Percentiles rank a stretch among this genome's conserved stretches.
These are phyloP conservation scores for Rhynchosporium secalis DNA, from an alignment of 2,329 filamentous ascomycete species.

Conservation along the genomic window DNA sequence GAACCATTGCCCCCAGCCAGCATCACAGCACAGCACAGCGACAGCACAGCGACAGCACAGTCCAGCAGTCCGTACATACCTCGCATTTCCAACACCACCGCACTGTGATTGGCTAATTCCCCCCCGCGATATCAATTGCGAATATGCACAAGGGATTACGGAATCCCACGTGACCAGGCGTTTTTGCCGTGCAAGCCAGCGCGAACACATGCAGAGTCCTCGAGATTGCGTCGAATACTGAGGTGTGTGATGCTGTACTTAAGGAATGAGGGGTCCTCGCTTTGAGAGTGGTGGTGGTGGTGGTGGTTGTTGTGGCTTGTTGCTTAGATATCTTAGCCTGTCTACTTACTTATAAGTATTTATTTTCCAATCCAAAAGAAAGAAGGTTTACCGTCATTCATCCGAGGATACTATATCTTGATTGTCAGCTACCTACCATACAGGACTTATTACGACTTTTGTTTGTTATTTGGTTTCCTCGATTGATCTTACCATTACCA, in stretches of 20 bases:
- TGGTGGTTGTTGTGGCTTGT: neutral
- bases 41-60: neutral
- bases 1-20: too few species aligned
- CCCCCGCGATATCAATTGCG: constrained; percentile 5
- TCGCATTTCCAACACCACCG: neutral
- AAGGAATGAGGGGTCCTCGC: constrained; percentile 8
- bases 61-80: neutral
- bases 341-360: too few species aligned
- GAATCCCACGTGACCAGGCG: constrained; percentile 11
- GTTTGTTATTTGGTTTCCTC: too few species aligned
- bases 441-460: too few species aligned
- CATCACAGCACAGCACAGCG: too few species aligned
- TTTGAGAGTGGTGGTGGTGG: neutral
- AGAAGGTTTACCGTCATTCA: too few species aligned
- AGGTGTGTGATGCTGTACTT: neutral
- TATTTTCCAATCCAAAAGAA: too few species aligned
- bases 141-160: constrained; percentile 14
- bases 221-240: neutral
- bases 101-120: neutral
- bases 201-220: neutral
- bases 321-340: neutral
- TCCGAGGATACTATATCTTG: too few species aligned
- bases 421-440: too few species aligned
- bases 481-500: too few species aligned
- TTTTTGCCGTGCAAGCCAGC: neutral